These are phyloP conservation scores for Eucalyptus cladocalyx DNA, from an alignment of 345 rosid genomes.

Conservation along the genomic window DNA sequence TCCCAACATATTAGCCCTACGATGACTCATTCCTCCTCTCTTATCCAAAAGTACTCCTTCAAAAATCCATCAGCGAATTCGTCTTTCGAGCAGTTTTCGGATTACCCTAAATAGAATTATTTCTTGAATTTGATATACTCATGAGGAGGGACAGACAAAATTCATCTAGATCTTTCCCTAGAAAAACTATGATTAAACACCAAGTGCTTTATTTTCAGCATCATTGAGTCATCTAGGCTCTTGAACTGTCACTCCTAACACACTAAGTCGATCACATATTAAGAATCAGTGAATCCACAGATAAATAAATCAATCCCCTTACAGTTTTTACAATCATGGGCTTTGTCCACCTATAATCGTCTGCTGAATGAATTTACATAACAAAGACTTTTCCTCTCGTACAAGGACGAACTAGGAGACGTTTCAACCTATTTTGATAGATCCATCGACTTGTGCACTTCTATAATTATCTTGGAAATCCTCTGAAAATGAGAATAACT, in stretches of 20 bases:
- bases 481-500: background rate
- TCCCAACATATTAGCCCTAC: background rate
- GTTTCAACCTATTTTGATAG: background rate
- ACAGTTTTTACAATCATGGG: background rate
- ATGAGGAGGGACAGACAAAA: background rate
- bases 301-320: background rate
- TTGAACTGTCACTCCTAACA: background rate
- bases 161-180: background rate
- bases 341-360: background rate
- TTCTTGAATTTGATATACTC: background rate
- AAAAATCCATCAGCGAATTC: background rate
- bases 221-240: background rate
- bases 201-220: background rate
- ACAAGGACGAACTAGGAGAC: background rate
- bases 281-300: background rate
- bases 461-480: background rate
- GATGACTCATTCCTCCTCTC: background rate
- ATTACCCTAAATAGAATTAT: background rate
- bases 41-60: background rate
- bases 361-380: background rate
- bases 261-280: background rate
- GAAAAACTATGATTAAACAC: background rate
- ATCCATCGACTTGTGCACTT: background rate
- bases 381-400: background rate
- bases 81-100: background rate